A percentile compares a stretch with the other conserved stretches of the same genome.
These are phyloP conservation scores for Acrodontium crateriforme DNA, from an alignment of 2,329 filamentous ascomycete species.

Conservation along the genomic window DNA sequence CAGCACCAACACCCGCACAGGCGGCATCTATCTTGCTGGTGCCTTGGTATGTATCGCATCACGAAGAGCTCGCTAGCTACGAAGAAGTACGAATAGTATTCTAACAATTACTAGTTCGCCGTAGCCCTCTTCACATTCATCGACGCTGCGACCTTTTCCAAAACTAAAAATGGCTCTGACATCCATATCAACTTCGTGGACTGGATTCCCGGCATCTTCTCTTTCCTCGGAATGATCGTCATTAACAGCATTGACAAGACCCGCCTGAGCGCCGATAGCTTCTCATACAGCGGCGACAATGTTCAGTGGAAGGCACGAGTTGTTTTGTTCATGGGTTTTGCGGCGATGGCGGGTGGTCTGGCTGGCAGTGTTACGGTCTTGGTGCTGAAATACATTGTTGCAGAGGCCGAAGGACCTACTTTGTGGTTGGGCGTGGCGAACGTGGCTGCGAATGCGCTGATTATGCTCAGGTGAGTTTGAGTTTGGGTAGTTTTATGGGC, in stretches of 20 bases:
- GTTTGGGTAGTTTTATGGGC: background rate
- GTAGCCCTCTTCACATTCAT: constrained; percentile 57
- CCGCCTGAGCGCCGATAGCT: constrained; percentile 48
- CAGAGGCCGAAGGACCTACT: constrained; percentile 44
- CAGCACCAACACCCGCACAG: constrained; percentile 47
- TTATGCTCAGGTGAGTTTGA: constrained; percentile 50
- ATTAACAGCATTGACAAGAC: constrained; percentile 62
- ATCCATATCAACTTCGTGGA: constrained; percentile 54
- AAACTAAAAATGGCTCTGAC: constrained; percentile 47
- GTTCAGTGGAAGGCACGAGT: constrained; percentile 59
- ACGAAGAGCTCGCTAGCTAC: background rate
- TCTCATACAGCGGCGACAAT: constrained; percentile 49
- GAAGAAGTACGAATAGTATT: background rate
- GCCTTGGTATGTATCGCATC: constrained; percentile 41
- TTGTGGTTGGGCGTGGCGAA: constrained; percentile 56
- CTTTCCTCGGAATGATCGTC: constrained; percentile 54
- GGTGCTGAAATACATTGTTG: constrained; percentile 53
- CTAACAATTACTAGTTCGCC: constrained; percentile 41
- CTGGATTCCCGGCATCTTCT: constrained; percentile 60
- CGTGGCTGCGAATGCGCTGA: constrained; percentile 48
- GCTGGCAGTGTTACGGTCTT: constrained; percentile 54
- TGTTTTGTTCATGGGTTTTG: constrained; percentile 56
- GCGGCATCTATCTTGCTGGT: constrained; percentile 52
- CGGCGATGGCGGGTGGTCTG: constrained; percentile 52
- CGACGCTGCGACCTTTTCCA: constrained; percentile 51